These are phyloP conservation scores for Colletotrichum cordylinicola DNA, from an alignment of 2,329 filamentous ascomycete species.

Conservation along the genomic window DNA sequence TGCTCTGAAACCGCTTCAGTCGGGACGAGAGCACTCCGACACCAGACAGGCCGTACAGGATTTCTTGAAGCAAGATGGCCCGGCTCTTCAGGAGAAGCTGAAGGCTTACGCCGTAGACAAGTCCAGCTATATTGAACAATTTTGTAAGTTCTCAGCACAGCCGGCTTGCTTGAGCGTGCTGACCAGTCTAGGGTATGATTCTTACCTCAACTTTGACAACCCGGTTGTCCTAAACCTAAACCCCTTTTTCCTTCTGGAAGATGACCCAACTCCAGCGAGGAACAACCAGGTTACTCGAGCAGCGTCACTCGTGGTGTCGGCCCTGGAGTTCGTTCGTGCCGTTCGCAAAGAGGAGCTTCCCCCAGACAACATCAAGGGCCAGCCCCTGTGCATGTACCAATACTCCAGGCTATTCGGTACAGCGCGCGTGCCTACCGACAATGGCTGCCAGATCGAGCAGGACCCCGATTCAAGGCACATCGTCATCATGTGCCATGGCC, in stretches of 20 bases:
- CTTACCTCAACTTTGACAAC: slow-evolving; percentile 97
- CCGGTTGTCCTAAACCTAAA: slow-evolving; percentile 97
- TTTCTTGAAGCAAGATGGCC: slow-evolving; percentile 82
- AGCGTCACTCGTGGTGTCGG: slow-evolving; percentile 88
- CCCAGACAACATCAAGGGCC: slow-evolving; percentile 83
- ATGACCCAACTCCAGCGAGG: slow-evolving; percentile 93
- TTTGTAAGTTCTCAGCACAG: slow-evolving; percentile 71
- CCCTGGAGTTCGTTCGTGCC: slow-evolving; percentile 89
- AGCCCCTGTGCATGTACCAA: slow-evolving; percentile 96
- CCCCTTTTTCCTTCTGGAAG: slow-evolving; percentile 95
- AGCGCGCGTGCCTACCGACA: slow-evolving; percentile 89
- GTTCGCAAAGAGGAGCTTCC: slow-evolving; percentile 92
- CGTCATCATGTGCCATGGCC: slow-evolving; percentile 90
- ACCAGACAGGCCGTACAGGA: slow-evolving; percentile 81
- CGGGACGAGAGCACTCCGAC: slow-evolving; percentile 80
- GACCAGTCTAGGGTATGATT: slow-evolving; percentile 84
- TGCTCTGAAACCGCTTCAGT: slow-evolving; percentile 82
- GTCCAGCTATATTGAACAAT: slow-evolving; percentile 98
- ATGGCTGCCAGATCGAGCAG: slow-evolving; percentile 95
- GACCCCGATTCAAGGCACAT: slow-evolving; percentile 93
- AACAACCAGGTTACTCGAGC: slow-evolving; percentile 97
- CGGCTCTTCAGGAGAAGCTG: slow-evolving; percentile 84
- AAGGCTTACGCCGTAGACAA: slow-evolving; percentile 90
- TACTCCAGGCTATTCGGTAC: slow-evolving; percentile 96
- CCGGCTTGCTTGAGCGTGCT: background rate